Evolutionary conservation across 306 rosid genomes (phyloP).

Genomic region (Rosa persica): DNA sequence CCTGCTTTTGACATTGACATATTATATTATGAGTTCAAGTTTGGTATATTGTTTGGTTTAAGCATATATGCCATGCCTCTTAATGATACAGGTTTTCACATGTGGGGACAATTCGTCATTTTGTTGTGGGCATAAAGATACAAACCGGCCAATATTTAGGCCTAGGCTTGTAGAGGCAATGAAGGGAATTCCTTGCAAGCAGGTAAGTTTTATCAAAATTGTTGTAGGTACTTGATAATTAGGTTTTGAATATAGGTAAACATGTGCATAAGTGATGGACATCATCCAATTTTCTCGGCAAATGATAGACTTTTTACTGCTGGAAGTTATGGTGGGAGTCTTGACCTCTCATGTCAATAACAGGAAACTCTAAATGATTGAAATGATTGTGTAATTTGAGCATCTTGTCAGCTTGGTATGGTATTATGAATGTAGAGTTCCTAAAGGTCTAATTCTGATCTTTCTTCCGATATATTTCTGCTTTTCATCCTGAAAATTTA

Average conservation of each 20-base stretch:
- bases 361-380: background rate
- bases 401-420: background rate
- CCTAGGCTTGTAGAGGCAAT: conserved; percentile 86
- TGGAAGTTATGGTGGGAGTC: background rate
- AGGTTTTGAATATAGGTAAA: background rate
- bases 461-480: background rate
- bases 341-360: background rate
- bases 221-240: background rate
- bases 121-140: conserved; percentile 87
- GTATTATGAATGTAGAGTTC: background rate
- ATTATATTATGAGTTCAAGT: conserved; percentile 2
- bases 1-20: background rate
- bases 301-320: background rate
- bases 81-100: conserved; percentile 70
- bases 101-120: conserved; percentile 90
- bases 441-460: background rate
- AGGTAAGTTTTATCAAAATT: conserved; percentile 43
- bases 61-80: conserved; percentile 12
- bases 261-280: background rate
- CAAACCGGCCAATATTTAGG: conserved; percentile 75
- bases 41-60: background rate
- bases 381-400: background rate
- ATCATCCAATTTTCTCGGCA: background rate
- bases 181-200: conserved; percentile 78
- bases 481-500: background rate